Evolutionary conservation across 2,329 filamentous ascomycete species (phyloP).

Genomic region (Shiraia bambusicola): DNA sequence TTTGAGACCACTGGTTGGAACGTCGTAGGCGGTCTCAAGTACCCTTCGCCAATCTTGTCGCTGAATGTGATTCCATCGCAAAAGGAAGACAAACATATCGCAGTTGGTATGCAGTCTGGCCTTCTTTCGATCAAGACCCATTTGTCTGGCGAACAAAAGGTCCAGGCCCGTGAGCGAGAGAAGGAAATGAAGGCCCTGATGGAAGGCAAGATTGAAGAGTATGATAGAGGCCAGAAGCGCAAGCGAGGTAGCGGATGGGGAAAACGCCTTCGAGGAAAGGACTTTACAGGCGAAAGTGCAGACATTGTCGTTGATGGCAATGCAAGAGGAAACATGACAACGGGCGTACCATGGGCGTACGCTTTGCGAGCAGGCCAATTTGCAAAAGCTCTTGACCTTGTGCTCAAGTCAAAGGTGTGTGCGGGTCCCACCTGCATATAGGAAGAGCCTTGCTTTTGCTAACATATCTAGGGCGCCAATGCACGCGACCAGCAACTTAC

Average conservation of each 20-base stretch:
- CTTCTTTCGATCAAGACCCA: conserved; percentile 88
- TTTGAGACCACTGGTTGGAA: conserved; percentile 96
- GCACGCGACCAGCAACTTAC: conserved; percentile 60
- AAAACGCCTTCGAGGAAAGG: conserved; percentile 66
- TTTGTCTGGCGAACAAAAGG: conserved; percentile 79
- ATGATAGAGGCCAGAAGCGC: conserved; percentile 71
- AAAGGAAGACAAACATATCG: conserved; percentile 85
- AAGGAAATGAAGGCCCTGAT: conserved; percentile 83
- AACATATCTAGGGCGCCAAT: conserved; percentile 27
- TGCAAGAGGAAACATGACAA: conserved; percentile 63
- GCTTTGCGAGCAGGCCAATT: conserved; percentile 79
- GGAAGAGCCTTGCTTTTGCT: neutral
- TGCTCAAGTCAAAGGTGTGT: conserved; percentile 55
- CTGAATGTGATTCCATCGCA: conserved; percentile 72
- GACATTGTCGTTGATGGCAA: conserved; percentile 86
- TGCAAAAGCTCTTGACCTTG: conserved; percentile 73
- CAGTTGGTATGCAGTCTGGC: conserved; percentile 91
- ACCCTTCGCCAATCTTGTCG: conserved; percentile 85
- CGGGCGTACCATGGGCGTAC: conserved; percentile 74
- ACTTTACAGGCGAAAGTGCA: conserved; percentile 79
- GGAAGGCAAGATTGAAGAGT: conserved; percentile 73
- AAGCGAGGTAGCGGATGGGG: conserved; percentile 61
- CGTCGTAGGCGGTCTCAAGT: conserved; percentile 92
- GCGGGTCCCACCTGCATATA: no score
- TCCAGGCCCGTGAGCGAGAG: conserved; percentile 71